These are phyloP conservation scores for Saccharomycopsis phalli DNA, from an alignment of 1,139 yeast genomes.

Conservation along the genomic window DNA sequence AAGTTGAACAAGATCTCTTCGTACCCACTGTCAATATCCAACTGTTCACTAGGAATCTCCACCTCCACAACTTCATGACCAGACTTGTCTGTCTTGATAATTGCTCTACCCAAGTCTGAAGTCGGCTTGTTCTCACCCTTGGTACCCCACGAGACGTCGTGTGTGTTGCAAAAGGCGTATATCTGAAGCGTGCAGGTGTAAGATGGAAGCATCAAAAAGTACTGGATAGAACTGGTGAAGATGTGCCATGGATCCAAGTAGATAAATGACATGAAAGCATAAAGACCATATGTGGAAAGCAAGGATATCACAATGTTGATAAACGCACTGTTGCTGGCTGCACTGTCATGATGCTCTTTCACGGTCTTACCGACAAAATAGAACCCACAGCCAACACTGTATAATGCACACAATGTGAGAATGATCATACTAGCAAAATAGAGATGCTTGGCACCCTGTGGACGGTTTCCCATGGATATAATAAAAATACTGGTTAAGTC, in stretches of 20 bases:
- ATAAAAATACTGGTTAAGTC: constrained; percentile 77
- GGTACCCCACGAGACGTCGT: constrained; percentile 97
- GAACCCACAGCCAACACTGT: constrained; percentile 76
- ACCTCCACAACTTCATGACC: constrained; percentile 63
- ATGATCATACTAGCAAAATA: constrained; percentile 65
- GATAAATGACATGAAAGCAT: constrained; percentile 65
- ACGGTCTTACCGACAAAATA: constrained; percentile 62
- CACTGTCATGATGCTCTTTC: constrained; percentile 24
- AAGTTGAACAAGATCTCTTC: constrained; percentile 68
- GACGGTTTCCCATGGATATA: constrained; percentile 91
- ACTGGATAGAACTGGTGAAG: constrained; percentile 73
- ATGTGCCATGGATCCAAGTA: constrained; percentile 95
- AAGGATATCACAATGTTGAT: constrained; percentile 78
- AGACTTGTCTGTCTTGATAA: constrained; percentile 41
- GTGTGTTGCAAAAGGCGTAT: constrained; percentile 91
- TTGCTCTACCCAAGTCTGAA: constrained; percentile 58
- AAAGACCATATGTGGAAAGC: constrained; percentile 87
- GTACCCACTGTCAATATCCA: constrained; percentile 82
- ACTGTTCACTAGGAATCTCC: constrained; percentile 79
- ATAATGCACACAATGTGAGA: constrained; percentile 69
- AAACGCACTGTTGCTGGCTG: constrained; percentile 41
- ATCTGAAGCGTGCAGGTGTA: constrained; percentile 87
- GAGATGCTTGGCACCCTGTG: constrained; percentile 76
- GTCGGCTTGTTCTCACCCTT: constrained; percentile 80
- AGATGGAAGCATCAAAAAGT: constrained; percentile 82